Evolutionary conservation across 805 yeast species (phyloP).

Genomic region (Vanderwaltozyma polyspora): DNA sequence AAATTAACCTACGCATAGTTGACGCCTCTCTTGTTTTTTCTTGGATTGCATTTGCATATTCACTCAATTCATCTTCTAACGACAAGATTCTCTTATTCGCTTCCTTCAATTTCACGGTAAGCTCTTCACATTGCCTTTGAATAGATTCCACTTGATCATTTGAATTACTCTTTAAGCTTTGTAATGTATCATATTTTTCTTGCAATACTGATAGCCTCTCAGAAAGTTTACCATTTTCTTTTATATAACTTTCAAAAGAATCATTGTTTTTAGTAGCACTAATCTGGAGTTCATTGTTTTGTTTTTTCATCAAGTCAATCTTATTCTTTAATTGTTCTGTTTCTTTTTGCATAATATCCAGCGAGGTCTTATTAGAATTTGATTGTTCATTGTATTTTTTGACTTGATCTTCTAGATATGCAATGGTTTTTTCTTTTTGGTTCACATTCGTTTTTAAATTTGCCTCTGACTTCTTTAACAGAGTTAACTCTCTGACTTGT

Average conservation of each 20-base stretch:
- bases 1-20: conserved; percentile 54
- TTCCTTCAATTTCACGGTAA: conserved; percentile 57
- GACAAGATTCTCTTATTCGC: conserved; percentile 47
- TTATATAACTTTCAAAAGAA: conserved; percentile 26
- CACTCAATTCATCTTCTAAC: conserved; percentile 74
- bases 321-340: conserved; percentile 24
- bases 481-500: conserved; percentile 13
- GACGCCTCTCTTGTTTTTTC: conserved; percentile 74
- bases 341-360: conserved; percentile 24
- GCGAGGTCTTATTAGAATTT: conserved; percentile 19
- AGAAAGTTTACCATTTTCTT: conserved; percentile 31
- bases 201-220: conserved; percentile 33
- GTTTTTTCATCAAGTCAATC: conserved; percentile 26
- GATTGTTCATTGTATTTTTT: conserved; percentile 27
- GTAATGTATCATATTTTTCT: conserved; percentile 30
- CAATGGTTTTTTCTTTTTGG: conserved; percentile 31
- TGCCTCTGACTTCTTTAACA: conserved; percentile 10
- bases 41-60: conserved; percentile 57
- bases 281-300: conserved; percentile 26
- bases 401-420: conserved; percentile 31
- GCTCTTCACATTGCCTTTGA: conserved; percentile 64
- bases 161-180: conserved; percentile 29
- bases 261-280: conserved; percentile 33
- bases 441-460: conserved; percentile 16
- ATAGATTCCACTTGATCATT: conserved; percentile 37